These are phyloP conservation scores for Xanthoconium separans DNA, from an alignment of 1,284 basidiomycete species.

Conservation along the genomic window DNA sequence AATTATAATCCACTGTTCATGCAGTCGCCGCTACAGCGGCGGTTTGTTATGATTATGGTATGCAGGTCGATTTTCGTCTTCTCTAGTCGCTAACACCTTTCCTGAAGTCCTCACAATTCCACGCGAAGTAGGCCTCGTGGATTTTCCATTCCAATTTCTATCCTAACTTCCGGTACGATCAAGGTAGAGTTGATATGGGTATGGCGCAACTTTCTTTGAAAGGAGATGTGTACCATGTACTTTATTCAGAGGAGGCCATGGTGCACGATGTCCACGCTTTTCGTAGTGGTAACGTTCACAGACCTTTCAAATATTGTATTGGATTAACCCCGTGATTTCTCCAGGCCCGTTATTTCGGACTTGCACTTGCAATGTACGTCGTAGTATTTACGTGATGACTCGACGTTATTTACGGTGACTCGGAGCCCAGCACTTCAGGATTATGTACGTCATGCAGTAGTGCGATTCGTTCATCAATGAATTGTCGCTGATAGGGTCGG, in stretches of 20 bases:
- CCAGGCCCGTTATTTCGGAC: background rate
- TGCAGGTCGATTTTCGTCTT: background rate
- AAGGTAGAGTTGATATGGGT: background rate
- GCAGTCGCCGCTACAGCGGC: background rate
- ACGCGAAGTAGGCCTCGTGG: background rate
- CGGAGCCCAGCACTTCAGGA: background rate
- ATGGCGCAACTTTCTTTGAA: background rate
- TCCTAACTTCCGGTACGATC: background rate
- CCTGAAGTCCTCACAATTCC: background rate
- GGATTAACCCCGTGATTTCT: background rate
- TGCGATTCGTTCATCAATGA: background rate
- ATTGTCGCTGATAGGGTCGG: no score
- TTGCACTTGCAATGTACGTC: background rate
- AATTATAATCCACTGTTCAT: background rate
- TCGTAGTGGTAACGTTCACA: background rate
- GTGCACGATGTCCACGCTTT: background rate
- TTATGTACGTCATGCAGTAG: background rate
- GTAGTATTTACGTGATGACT: background rate
- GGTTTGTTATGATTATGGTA: background rate
- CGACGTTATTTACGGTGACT: background rate
- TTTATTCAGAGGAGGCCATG: background rate
- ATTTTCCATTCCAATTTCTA: background rate
- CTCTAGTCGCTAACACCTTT: background rate
- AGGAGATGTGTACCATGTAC: background rate
- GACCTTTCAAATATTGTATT: background rate